Evolutionary conservation across 192 early-diverging fungal species (phyloP).

Genomic region (Coemansia sp.): DNA sequence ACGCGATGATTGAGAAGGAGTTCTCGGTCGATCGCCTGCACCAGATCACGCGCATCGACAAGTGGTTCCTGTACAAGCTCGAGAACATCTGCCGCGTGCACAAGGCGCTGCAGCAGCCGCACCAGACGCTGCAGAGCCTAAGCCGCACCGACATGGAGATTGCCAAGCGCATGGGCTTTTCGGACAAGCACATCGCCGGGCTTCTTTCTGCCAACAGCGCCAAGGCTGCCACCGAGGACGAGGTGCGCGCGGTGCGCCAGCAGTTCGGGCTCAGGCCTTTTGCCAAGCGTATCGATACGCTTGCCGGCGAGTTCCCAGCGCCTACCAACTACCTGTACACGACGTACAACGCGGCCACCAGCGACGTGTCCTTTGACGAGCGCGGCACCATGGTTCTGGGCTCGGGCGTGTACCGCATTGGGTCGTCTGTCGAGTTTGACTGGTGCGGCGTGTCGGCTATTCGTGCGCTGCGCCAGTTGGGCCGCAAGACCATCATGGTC

Average conservation of each 20-base stretch:
- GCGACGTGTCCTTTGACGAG: constrained; percentile 92
- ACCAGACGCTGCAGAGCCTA: constrained; percentile 60
- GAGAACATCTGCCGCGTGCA: constrained; percentile 75
- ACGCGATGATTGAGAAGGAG: constrained; percentile 79
- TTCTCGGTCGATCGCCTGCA: constrained; percentile 92
- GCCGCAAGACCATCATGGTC: constrained; percentile 96
- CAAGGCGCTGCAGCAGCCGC: constrained; percentile 47
- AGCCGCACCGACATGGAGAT: constrained; percentile 67
- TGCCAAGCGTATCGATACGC: constrained; percentile 98
- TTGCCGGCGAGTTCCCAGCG: constrained; percentile 98
- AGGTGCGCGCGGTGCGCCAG: constrained; percentile 72
- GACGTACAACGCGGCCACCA: constrained; percentile 93
- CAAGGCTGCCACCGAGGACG: constrained; percentile 57
- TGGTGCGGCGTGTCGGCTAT: constrained; percentile 98
- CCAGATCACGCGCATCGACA: constrained; percentile 89
- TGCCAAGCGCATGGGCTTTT: constrained; percentile 90
- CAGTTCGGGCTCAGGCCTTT: constrained; percentile 84
- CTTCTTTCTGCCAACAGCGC: constrained; percentile 34
- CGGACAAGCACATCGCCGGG: constrained; percentile 84
- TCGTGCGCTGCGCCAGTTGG: constrained; percentile 83
- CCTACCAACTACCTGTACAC: constrained; percentile 98
- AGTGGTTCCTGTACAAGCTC: constrained; percentile 98
- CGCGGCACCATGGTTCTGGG: constrained; percentile 97
- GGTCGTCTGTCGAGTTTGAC: constrained; percentile 97
- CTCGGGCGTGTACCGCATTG: constrained; percentile 97